Conservation (phyloP, 352 stramenopile genomes). For the Phytophthora sp. region DNA sequence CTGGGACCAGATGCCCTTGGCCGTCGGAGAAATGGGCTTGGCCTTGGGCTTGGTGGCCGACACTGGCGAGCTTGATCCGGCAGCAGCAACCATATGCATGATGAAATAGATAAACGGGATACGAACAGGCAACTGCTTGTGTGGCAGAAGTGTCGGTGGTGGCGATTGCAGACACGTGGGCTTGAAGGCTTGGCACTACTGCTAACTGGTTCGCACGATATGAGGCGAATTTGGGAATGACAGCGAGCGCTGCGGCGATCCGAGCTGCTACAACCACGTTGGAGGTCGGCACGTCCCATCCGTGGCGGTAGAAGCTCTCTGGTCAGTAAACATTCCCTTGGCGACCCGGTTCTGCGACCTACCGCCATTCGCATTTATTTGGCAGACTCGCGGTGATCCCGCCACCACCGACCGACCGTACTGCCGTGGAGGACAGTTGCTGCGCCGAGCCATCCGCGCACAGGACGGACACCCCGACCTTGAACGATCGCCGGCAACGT, state of each 20-base stretch:
- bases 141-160: background rate
- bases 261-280: slow-evolving; percentile 11
- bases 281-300: slow-evolving; percentile 34
- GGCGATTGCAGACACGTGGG: background rate
- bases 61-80: slow-evolving; percentile 33
- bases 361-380: slow-evolving; percentile 27
- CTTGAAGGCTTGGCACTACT: slow-evolving; percentile 8
- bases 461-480: slow-evolving; percentile 30
- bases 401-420: no score
- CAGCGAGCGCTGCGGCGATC: slow-evolving; percentile 23
- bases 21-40: slow-evolving; percentile 39
- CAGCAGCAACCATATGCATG: slow-evolving; percentile 37
- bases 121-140: no score
- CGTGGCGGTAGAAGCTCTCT: slow-evolving; percentile 28
- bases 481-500: slow-evolving; percentile 5
- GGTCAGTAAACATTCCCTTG: slow-evolving; percentile 33
- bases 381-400: background rate
- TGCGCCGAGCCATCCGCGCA: no score
- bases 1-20: slow-evolving; percentile 65
- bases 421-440: slow-evolving; percentile 13
- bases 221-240: slow-evolving; percentile 41
- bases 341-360: slow-evolving; percentile 18
- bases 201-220: slow-evolving; percentile 17
- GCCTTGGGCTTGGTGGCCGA: slow-evolving; percentile 20
- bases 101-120: background rate